phyloP scores from a whole-genome alignment of 257 asterid species.

The Echites panduratus region DNA sequence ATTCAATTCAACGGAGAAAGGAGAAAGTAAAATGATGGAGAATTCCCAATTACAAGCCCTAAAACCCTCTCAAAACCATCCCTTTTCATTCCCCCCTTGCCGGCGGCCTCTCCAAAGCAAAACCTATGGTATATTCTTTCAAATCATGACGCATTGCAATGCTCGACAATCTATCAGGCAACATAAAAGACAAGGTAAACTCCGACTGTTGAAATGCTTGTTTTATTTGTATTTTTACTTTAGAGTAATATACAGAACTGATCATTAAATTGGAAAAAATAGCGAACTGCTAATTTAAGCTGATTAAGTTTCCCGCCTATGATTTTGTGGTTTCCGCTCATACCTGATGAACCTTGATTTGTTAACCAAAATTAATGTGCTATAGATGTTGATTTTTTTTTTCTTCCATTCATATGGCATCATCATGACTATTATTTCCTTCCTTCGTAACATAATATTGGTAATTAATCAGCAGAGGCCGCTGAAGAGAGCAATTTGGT shows the following conservation, averaged over 20 bases:
- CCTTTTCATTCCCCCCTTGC: slow-evolving; percentile 27
- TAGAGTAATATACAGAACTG: background rate
- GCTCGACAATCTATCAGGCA: slow-evolving; percentile 13
- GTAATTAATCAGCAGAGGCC: slow-evolving; percentile 9
- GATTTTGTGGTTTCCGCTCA: background rate
- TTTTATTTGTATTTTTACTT: background rate
- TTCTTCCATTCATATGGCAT: background rate
- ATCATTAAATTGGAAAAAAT: background rate
- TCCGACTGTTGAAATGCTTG: too few relatives aligned
- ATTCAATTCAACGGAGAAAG: background rate
- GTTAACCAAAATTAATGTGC: background rate
- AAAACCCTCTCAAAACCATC: slow-evolving; percentile 25
- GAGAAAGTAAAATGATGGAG: slow-evolving; percentile 26
- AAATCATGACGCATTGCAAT: slow-evolving; percentile 38
- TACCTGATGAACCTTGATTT: background rate
- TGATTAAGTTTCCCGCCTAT: background rate
- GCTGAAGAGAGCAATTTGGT: background rate
- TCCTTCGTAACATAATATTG: slow-evolving; percentile 22
- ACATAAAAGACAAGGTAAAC: slow-evolving; percentile 38
- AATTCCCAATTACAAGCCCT: slow-evolving; percentile 25
- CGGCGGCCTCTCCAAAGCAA: slow-evolving; percentile 67
- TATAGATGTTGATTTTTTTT: background rate
- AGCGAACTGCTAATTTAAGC: background rate
- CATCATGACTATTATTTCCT: background rate
- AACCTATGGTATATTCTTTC: slow-evolving; percentile 37